Base-by-base conservation (phyloP, 768 basidiomycete genomes). In the Lentinula lateritia region DNA sequence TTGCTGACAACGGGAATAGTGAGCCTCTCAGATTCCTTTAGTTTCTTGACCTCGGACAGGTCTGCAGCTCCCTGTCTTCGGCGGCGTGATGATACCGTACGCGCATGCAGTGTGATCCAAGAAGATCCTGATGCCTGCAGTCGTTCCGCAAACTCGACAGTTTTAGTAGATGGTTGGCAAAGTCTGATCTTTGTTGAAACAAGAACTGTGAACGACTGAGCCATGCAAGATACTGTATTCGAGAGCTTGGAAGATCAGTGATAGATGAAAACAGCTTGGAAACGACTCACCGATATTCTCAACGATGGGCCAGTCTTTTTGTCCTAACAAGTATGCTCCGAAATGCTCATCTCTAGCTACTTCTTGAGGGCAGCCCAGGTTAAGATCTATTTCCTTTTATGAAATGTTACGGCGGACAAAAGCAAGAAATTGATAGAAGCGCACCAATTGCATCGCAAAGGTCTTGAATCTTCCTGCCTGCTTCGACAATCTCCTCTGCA, bases 291-390 rank as follows among this genome's bases (percentile, higher is more conserved):
- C 86, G 60, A 92, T 85, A 48, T 76, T 68, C 66, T 85, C 78
- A 0, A 91, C 83, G 9, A 87, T 67, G 2, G 84, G 83, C 89
- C 90, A 89, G 63, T 92, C 89, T 65, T 82, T 84, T 66, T 85
- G 84, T 20, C 79, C 80, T 13, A 92, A 78, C n/a, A 93, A 76
- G 68, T 92, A 93, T 16, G 85, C 89, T 2, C 90, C 91, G 66
- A 80, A 89, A 66, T 87, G 89, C 9, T 78, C 83, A 43, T 86
- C 81, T 41, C 78, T 76, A 12, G 90, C 89, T 28, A 80, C 77
- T 57, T 87, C 83, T 66, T 89, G 89, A 23, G 91, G 91, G 69
- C 91, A 93, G 15, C 91, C 91, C 10, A 92, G 80, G 70, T 93
- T 93, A 57, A 92, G 69, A 74, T 92, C 91, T 93, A 64, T 10